Evolutionary conservation across 768 basidiomycete genomes (phyloP).

Genomic region (Agaricus bisporus): DNA sequence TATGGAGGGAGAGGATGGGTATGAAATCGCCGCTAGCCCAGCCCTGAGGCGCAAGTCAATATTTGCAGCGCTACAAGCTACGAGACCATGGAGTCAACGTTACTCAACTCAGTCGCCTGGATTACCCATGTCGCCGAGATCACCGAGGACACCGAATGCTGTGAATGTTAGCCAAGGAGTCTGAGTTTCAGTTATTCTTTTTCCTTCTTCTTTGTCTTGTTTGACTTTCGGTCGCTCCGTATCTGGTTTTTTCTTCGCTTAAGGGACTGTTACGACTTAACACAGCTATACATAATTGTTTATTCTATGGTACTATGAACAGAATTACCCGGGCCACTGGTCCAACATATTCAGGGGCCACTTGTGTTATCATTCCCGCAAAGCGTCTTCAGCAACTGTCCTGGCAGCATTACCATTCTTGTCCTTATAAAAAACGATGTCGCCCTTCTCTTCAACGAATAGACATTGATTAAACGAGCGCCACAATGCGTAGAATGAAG

Average conservation of each 20-base stretch:
- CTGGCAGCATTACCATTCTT: slow-evolving; percentile 35
- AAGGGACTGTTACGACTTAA: not conserved
- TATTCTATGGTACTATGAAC: too few species aligned
- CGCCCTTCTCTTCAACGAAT: slow-evolving; percentile 51
- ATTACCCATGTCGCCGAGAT: slow-evolving; percentile 1
- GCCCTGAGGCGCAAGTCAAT: slow-evolving; percentile 17
- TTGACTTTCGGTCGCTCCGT: not conserved
- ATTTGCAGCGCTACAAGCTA: slow-evolving; percentile 26
- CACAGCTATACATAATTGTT: not conserved
- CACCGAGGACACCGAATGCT: not conserved
- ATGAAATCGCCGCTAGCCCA: slow-evolving; percentile 33
- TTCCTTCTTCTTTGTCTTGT: too few species aligned
- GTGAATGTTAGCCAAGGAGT: not conserved
- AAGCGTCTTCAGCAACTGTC: slow-evolving; percentile 15
- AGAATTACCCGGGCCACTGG: too few species aligned
- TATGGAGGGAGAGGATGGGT: slow-evolving; percentile 47
- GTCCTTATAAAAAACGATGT: slow-evolving; percentile 50
- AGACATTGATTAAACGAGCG: slow-evolving; percentile 48
- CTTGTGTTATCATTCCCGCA: not conserved
- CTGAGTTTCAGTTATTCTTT: not conserved
- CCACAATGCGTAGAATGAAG: slow-evolving; percentile 43
- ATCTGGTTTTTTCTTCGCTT: not conserved
- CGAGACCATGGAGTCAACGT: not conserved
- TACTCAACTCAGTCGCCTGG: slow-evolving; percentile 1
- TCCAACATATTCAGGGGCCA: too few species aligned